phyloP scores from a whole-genome alignment of 768 basidiomycete genomes.

The Lactarius deliciosus region DNA sequence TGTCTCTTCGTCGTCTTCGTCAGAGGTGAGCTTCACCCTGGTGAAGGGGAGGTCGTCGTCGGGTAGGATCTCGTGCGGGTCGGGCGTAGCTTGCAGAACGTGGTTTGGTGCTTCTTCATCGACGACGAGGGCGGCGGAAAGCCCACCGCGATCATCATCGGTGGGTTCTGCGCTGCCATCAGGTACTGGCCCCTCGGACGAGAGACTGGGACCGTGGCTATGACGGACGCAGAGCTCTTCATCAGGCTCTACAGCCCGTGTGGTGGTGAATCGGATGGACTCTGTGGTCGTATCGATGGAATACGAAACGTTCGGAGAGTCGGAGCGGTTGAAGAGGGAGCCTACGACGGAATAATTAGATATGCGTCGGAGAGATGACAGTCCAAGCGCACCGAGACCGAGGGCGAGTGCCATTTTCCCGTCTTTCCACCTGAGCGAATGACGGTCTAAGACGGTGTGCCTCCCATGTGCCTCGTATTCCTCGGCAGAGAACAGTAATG shows the following conservation, averaged over 20 bases:
- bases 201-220: slow-evolving; percentile 60
- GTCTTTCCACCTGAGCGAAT: slow-evolving; percentile 74
- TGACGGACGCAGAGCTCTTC: slow-evolving; percentile 77
- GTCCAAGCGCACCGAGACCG: slow-evolving; percentile 18
- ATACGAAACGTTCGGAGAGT: slow-evolving; percentile 69
- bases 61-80: slow-evolving; percentile 49
- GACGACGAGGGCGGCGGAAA: slow-evolving; percentile 29
- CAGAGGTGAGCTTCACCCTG: slow-evolving; percentile 56
- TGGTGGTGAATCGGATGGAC: slow-evolving; percentile 62
- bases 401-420: slow-evolving; percentile 71
- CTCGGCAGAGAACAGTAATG: slow-evolving; percentile 66
- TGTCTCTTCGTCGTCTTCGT: slow-evolving; percentile 60
- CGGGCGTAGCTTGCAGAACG: slow-evolving; percentile 34
- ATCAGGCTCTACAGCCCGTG: slow-evolving; percentile 49
- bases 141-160: slow-evolving; percentile 42
- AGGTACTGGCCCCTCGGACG: slow-evolving; percentile 44
- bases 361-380: neutral
- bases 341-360: slow-evolving; percentile 42
- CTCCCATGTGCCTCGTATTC: slow-evolving; percentile 69
- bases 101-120: slow-evolving; percentile 29
- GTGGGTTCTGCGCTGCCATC: slow-evolving; percentile 9
- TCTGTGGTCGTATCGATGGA: slow-evolving; percentile 51
- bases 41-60: slow-evolving; percentile 67
- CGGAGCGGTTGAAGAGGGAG: slow-evolving; percentile 79
- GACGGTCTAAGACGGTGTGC: slow-evolving; percentile 68